These are phyloP conservation scores for Boletus rubescentipes DNA, from an alignment of 768 basidiomycete genomes.

Conservation along the genomic window DNA sequence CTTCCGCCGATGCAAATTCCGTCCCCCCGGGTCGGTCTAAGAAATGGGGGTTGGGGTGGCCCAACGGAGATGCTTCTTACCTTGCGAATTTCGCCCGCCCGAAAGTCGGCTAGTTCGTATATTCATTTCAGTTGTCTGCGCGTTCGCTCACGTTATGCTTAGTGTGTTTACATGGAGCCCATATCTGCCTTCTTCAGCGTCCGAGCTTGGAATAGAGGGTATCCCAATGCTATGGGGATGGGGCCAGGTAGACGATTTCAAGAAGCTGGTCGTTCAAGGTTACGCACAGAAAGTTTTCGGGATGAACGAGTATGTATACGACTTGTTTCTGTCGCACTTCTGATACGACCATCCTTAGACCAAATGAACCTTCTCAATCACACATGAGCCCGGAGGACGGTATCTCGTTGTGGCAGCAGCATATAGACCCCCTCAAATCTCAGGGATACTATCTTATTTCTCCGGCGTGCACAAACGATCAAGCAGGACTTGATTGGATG, in stretches of 20 bases:
- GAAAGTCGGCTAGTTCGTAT: conserved; percentile 45
- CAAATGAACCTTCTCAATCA: conserved; percentile 65
- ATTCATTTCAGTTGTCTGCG: neutral
- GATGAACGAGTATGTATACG: conserved; percentile 70
- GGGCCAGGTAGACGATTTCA: conserved; percentile 49
- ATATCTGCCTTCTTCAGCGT: conserved; percentile 39
- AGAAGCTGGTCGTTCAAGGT: conserved; percentile 43
- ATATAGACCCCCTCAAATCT: conserved; percentile 59
- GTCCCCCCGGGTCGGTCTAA: conserved; percentile 4
- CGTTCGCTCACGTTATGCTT: neutral
- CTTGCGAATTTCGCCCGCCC: conserved; percentile 50
- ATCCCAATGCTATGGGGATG: conserved; percentile 76
- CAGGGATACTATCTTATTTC: conserved; percentile 62
- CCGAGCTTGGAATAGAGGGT: conserved; percentile 49
- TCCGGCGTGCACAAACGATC: conserved; percentile 69
- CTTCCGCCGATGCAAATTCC: neutral
- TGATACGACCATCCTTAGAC: conserved; percentile 42
- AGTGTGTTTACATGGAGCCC: conserved; percentile 73
- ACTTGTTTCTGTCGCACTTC: neutral
- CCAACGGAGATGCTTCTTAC: conserved; percentile 49
- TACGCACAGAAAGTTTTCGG: conserved; percentile 61
- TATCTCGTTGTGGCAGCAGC: conserved; percentile 58
- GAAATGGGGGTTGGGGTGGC: conserved; percentile 72
- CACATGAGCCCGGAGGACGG: conserved; percentile 56
- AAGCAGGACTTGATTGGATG: conserved; percentile 68